Conservation (phyloP, 306 rosid genomes). For the Cicer bijugum region DNA sequence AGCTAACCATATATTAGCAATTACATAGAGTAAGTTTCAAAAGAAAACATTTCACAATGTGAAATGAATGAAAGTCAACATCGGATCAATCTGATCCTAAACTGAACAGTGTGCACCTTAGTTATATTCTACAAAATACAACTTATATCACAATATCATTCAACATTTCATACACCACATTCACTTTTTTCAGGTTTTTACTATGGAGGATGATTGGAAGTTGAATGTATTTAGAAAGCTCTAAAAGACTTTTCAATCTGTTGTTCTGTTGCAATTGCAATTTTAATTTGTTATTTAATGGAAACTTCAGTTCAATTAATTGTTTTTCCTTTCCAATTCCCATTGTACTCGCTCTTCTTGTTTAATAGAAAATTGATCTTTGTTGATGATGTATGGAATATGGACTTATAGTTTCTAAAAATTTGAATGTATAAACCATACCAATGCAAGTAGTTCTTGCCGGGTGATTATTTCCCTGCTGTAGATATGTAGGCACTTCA, state of each 20-base stretch:
- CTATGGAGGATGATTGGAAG: slow-evolving; percentile 18
- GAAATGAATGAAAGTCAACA: slow-evolving; percentile 6
- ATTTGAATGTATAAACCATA: slow-evolving; percentile 48
- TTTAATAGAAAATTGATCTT: slow-evolving; percentile 23
- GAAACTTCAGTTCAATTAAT: slow-evolving; percentile 5
- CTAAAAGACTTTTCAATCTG: slow-evolving; percentile 16
- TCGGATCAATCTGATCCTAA: slow-evolving; percentile 34
- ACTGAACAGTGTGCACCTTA: slow-evolving; percentile 7
- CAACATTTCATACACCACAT: slow-evolving; percentile 27
- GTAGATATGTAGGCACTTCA: slow-evolving; percentile 95
- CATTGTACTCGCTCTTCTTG: background rate
- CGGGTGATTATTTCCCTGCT: slow-evolving; percentile 93
- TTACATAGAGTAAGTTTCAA: background rate
- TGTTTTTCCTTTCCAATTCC: slow-evolving; percentile 7
- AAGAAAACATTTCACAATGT: slow-evolving; percentile 16
- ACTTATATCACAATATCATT: slow-evolving; percentile 29
- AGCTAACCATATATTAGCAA: slow-evolving; percentile 43
- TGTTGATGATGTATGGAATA: slow-evolving; percentile 1
- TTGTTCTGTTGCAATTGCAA: slow-evolving; percentile 10
- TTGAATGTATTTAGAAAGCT: slow-evolving; percentile 25
- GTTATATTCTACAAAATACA: slow-evolving; percentile 10
- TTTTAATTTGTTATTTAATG: background rate
- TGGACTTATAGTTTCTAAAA: slow-evolving; percentile 6
- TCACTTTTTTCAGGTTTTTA: slow-evolving; percentile 16
- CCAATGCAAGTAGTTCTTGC: slow-evolving; percentile 84